Base-by-base conservation (phyloP, 352 stramenopile genomes). In the Globisporangium middletonii region DNA sequence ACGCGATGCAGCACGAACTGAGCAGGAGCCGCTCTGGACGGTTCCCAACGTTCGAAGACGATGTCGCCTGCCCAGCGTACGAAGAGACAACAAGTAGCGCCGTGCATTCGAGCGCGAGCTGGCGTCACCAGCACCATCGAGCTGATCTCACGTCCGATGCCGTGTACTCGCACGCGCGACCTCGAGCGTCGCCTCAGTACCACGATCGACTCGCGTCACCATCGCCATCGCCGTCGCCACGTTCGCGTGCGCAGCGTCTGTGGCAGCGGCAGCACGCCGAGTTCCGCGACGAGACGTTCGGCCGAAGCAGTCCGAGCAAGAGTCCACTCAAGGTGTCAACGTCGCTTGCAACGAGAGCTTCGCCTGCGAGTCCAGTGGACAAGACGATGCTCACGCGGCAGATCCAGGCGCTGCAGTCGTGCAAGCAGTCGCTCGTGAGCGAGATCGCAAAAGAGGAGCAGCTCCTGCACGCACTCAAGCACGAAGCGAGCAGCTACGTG, bases 401-500 rank as follows among this genome's bases (percentile, higher is more conserved):
- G 49, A 86, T 86, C 43, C 79, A 87, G 27, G 67, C 75, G 12
- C 52, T 89, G 3, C 77, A 88, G 46, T 86, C 75, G 2, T 86
- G 75, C 26, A 86, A 88, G 19, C 77, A 88, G 68, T 83, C 74
- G 1, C 65, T 87, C 3, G 45, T 88, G 33, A 65, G 38, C 3
- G 79, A 89, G 54, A 86, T 89, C 37, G 73, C 73, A 5, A 78
- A 75, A 23, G 77, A 89, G 35, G 79, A 89, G 47, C 69, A 86
- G 37, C 53, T 88, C 12, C 62, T 89, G 5, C 79, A 89, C 44
- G 65, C 64, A 1, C 64, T 88, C 2, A 89, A 87, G 47, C 65
- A 72, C 42, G 73, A 88, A 48, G 65, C 67, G 49, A 57, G 27
- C 11, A 51, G 67, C 8, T 86, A 85, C 42, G 48, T 65, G 1